These are phyloP conservation scores for Rhodotorula kratochvilovae DNA, from an alignment of 768 basidiomycete species.

Conservation along the genomic window DNA sequence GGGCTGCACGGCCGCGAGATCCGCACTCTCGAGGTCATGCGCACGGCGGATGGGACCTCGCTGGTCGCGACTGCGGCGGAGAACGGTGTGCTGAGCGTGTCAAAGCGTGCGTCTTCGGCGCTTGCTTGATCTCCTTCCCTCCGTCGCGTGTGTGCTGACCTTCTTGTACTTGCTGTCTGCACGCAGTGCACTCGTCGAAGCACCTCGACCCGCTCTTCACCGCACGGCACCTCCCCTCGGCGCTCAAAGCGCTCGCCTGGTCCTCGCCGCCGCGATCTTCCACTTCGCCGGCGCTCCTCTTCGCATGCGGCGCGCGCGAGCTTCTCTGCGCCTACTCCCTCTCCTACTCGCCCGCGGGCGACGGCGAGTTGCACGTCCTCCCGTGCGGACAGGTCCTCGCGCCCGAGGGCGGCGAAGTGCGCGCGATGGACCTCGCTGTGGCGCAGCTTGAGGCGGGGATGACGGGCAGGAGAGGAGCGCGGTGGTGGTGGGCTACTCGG, in stretches of 20 bases:
- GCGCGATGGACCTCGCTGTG: constrained; percentile 20
- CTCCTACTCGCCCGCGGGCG: background rate
- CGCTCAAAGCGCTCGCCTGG: constrained; percentile 18
- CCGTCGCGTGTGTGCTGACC: too few relatives aligned
- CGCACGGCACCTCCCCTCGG: constrained; percentile 12
- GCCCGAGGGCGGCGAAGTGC: constrained; percentile 21
- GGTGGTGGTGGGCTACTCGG: constrained; percentile 10
- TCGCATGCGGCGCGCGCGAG: constrained; percentile 16
- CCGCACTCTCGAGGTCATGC: background rate
- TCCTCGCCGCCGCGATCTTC: background rate
- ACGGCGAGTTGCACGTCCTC: background rate
- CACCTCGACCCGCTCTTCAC: background rate
- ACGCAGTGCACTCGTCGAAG: background rate
- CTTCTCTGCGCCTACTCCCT: constrained; percentile 8
- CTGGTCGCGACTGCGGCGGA: constrained; percentile 18
- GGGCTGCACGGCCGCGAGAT: constrained; percentile 22
- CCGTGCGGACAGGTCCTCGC: background rate
- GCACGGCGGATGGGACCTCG: background rate
- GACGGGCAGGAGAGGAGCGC: background rate
- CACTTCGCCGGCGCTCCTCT: background rate
- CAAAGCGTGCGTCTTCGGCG: constrained; percentile 5
- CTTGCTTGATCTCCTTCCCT: too few relatives aligned
- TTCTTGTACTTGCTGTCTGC: too few relatives aligned
- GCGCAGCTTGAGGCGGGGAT: background rate
- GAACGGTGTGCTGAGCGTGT: constrained; percentile 18